Evolutionary conservation across 148 eudicot species (phyloP).

Genomic region (Bassia scoparia): DNA sequence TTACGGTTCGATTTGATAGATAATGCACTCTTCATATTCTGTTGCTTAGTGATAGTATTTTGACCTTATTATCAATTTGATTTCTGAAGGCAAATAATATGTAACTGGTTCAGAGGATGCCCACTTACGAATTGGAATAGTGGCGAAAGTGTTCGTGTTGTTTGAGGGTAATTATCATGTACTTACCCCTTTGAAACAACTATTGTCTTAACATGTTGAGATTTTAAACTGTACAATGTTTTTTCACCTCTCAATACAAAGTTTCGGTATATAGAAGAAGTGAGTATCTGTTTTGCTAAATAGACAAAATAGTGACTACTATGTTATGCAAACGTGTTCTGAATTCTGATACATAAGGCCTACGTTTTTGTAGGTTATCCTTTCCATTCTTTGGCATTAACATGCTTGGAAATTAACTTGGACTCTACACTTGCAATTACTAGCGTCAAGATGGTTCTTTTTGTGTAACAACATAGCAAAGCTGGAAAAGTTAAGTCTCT

Average conservation of each 20-base stretch:
- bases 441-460: conserved; percentile 1
- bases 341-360: neutral
- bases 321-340: too few species aligned
- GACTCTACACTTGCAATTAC: neutral
- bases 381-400: neutral
- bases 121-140: neutral
- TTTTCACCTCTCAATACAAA: too few species aligned
- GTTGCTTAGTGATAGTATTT: too few species aligned
- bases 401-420: neutral
- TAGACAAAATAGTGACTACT: too few species aligned
- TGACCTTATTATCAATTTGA: too few species aligned
- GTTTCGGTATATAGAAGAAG: too few species aligned
- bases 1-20: too few species aligned
- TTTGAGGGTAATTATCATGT: neutral
- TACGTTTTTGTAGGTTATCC: neutral
- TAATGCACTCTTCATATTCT: too few species aligned
- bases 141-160: neutral
- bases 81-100: neutral
- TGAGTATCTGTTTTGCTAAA: too few species aligned
- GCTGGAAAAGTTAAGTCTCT: neutral
- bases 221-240: too few species aligned
- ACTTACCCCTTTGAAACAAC: too few species aligned
- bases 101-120: neutral
- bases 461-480: neutral
- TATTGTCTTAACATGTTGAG: too few species aligned